These are phyloP conservation scores for Leishmania martiniquensis DNA, from an alignment of 208 protist genomes.

Conservation along the genomic window DNA sequence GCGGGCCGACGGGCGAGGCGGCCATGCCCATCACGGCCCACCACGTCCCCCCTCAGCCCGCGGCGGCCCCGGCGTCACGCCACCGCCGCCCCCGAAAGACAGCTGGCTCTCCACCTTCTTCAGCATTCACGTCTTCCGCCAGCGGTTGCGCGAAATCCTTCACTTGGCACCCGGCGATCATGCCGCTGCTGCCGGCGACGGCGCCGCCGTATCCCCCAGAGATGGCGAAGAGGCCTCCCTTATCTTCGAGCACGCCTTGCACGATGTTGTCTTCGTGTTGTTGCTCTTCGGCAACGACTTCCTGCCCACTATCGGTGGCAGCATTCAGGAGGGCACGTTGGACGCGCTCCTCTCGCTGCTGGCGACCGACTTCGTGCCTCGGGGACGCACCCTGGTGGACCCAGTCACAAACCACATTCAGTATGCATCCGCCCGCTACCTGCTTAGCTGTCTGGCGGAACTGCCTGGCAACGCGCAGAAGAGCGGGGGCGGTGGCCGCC, in stretches of 20 bases:
- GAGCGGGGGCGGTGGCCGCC: constrained; percentile 18
- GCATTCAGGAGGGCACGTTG: constrained; percentile 95
- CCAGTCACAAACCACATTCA: constrained; percentile 77
- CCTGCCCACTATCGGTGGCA: constrained; percentile 94
- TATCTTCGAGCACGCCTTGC: constrained; percentile 74
- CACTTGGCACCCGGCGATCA: constrained; percentile 22
- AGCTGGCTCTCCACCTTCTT: constrained; percentile 85
- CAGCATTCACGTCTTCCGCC: constrained; percentile 84
- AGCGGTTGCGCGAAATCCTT: constrained; percentile 61
- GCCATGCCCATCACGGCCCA: neutral
- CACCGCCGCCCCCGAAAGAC: constrained; percentile 37
- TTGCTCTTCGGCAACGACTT: constrained; percentile 99
- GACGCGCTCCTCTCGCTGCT: constrained; percentile 88
- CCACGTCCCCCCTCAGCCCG: neutral
- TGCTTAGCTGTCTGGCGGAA: constrained; percentile 77
- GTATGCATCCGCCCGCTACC: constrained; percentile 74
- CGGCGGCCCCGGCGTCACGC: neutral
- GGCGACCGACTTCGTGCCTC: constrained; percentile 82
- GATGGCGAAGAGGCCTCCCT: constrained; percentile 18
- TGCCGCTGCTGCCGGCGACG: neutral
- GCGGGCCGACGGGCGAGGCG: constrained; percentile 21
- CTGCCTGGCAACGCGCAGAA: constrained; percentile 41
- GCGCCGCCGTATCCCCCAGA: neutral
- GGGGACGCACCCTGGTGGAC: constrained; percentile 69
- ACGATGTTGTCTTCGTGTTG: constrained; percentile 98